A percentile compares a stretch with the other conserved stretches of the same genome.
phyloP scores from a whole-genome alignment of 257 asterid species.

The Solanum chmielewskii region DNA sequence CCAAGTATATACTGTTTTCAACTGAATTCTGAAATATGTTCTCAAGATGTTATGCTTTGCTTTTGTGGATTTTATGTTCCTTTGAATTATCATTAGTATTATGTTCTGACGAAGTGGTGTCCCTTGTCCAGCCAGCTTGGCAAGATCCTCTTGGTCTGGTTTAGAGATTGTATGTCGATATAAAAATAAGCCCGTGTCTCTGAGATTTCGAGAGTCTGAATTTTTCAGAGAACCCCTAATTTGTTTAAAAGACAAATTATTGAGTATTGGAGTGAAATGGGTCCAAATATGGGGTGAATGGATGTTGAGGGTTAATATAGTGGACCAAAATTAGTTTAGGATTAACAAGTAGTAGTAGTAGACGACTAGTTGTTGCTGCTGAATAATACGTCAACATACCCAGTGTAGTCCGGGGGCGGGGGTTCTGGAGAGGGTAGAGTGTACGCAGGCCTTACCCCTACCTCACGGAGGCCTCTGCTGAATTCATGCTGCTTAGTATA shows the following conservation, averaged over 20 bases:
- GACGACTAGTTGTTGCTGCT: not conserved
- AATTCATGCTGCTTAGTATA: not conserved
- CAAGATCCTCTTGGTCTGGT: not conserved
- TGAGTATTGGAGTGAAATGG: not conserved
- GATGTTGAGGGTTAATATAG: not conserved
- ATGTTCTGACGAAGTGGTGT: not conserved
- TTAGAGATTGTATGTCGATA: not conserved
- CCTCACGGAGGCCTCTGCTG: not conserved
- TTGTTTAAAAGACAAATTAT: not conserved
- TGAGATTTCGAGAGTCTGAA: not conserved
- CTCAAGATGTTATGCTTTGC: not conserved
- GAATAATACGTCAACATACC: not conserved
- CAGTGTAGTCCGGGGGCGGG: not conserved
- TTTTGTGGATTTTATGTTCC: not conserved
- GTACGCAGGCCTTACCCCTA: not conserved
- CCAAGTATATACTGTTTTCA: not conserved
- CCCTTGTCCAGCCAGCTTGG: not conserved
- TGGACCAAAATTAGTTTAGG: not conserved
- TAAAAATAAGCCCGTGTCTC: not conserved
- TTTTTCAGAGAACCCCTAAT: not conserved
- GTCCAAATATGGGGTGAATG: not conserved
- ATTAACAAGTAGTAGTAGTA: not conserved
- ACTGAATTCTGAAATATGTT: not conserved
- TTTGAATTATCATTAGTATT: not conserved
- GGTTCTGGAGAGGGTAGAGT: not conserved